Evolutionary conservation across 306 rosid genomes (phyloP), one percentile per base, ranked within the genome.

Genomic region (Acacia crassicarpa): DNA sequence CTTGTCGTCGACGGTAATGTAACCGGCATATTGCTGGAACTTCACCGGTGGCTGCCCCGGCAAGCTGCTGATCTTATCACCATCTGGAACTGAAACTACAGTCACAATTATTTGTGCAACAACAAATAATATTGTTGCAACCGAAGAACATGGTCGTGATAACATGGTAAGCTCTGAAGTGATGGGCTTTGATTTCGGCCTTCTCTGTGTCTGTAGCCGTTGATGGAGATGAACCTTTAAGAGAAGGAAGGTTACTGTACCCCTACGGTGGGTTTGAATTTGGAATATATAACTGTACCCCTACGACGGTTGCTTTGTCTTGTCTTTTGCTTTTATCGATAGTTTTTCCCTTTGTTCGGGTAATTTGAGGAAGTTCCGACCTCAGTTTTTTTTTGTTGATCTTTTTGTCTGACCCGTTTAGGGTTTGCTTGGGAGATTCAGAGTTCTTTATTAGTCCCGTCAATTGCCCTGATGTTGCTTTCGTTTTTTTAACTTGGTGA

Each of bases 11-110:
- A 94, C 92, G 41, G 88, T 81, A 78, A 94, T 84, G 78, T 94
- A 94, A 38, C 98, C 97, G 32, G 88, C 88, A 76, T 92, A 94
- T 72, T 94, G 98, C 61, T 84, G 87, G 81, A 94, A 94, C 54
- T 81, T 86, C 0, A 94, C 97, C 27, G 51, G 83, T 53, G 97
- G 98, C 59, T 94, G 98, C 77, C 92, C 97, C 15, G 97, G 98
- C 25, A 94, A 66, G 46, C 61, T 72, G 23, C 51, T 71, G 65
- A 92, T 84, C 77, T 83, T 86, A 76, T 92, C 98, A 63, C 56
- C 78, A 46, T 80, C 79, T 40, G 68, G 38, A 76, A 56, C 72
- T 59, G 84, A 82, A 67, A 75, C 82, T 16, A 79, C 82, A 27
- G 89, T 41, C 72, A 82, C 74, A 84, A 63, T 14, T 35, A 51